phyloP scores from a whole-genome alignment of 2,329 filamentous ascomycete genomes.

The Passalora sequoiae region DNA sequence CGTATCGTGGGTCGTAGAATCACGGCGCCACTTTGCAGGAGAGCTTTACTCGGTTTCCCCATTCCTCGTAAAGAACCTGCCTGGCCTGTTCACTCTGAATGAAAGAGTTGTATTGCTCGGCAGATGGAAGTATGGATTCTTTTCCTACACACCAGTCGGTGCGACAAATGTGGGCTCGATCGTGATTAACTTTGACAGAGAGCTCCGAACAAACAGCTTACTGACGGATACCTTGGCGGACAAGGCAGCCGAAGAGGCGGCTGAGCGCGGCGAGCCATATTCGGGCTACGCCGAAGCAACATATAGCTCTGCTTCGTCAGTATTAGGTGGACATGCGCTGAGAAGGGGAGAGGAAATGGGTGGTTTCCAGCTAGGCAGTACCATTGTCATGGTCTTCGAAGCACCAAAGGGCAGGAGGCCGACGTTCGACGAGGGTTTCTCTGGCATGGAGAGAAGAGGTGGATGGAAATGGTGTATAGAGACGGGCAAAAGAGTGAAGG shows the following conservation, averaged over 20 bases:
- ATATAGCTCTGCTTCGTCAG: conserved; percentile 69
- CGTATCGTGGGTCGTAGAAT: conserved; percentile 89
- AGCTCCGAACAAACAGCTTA: conserved; percentile 87
- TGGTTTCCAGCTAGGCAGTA: conserved; percentile 91
- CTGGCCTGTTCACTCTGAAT: conserved; percentile 92
- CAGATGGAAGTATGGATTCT: conserved; percentile 95
- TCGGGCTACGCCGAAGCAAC: conserved; percentile 90
- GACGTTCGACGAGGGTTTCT: conserved; percentile 57
- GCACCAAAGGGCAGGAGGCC: conserved; percentile 63
- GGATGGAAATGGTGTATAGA: conserved; percentile 85
- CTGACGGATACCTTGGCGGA: conserved; percentile 90
- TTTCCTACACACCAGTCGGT: conserved; percentile 90
- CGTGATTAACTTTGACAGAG: conserved; percentile 91
- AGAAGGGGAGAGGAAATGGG: conserved; percentile 94
- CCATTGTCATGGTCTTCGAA: conserved; percentile 93
- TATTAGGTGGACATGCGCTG: conserved; percentile 78
- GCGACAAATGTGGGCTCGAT: conserved; percentile 97
- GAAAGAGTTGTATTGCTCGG: conserved; percentile 91
- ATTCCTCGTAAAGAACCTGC: conserved; percentile 86
- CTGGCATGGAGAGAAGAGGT: conserved; percentile 49
- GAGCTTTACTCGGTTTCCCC: conserved; percentile 94
- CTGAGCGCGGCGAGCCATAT: conserved; percentile 71
- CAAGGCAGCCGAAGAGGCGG: conserved; percentile 73
- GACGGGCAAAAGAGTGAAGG: conserved; percentile 80
- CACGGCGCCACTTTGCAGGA: conserved; percentile 92